Base-by-base conservation (phyloP, 768 basidiomycete species). In the Hericium rajendrae region DNA sequence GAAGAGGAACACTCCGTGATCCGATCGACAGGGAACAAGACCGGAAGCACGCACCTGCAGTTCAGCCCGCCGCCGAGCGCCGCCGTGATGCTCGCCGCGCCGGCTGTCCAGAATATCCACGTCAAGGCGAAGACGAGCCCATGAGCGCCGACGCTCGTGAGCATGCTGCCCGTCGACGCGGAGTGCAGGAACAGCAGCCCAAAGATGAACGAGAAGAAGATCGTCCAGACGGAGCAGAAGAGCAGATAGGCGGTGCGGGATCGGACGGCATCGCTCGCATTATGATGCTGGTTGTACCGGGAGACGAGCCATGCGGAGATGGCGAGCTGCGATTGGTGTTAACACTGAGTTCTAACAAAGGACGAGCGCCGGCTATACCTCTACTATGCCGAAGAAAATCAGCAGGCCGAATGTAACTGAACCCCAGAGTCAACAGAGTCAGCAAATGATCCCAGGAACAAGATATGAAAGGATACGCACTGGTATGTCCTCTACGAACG, bases 91-190 rank as follows among this genome's bases (percentile, higher is more conserved):
- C 85, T 76, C 1, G 86, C 84, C 1, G 87, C 86, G 2, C 78
- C 87, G 0, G 88, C 82, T 2, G 81, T 75, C 89, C 89, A 92
- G 59, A 89, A 75, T 39, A 91, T 74, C 86, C 88, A 91, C 1
- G 87, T 88, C 18, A 91, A 13, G 51, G 74, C 57, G 51, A 90
- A 69, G 70, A 82, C 86, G 58, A 81, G 59, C 28, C 79, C 69
- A 70, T 91, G 86, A 46, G 81, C 76, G 53, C 76, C 75, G 28
- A 89, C 78, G 66, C 83, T 87, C 46, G 79, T 82, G 55, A 85
- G 50, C 32, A 80, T 57, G 24, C 71, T 76, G 37, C 79, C 79
- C n/a, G 58, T 59, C 12, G 75, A 64, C 11, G 81, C 71, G 18
- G 76, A 71, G 58, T 75, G 68, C 43, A 79, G 67, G 73, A 89